Base-by-base conservation (phyloP, 768 basidiomycete genomes). In the Hypholoma fasciculare region DNA sequence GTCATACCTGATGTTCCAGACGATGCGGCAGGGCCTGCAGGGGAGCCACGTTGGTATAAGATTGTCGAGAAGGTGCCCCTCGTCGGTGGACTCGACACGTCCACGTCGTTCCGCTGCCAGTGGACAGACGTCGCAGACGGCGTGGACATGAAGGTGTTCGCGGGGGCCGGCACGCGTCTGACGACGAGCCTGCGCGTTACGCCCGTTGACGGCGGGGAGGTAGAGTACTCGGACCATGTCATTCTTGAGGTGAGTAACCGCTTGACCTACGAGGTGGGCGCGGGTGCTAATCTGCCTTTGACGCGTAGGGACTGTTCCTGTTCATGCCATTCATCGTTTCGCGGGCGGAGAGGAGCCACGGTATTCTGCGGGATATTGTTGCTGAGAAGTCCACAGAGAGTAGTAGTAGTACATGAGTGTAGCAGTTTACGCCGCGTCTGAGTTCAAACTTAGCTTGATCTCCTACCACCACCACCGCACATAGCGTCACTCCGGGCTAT, bases 241-340 rank as follows among this genome's bases (percentile, higher is more conserved):
- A 50, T 26, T 14, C 42, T 50, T 8, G 37, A 54, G 40, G 54
- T 58, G 20, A 37, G 50, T 48, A 16, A n/a, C 12, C 2, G 9
- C 12, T 34, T 9, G 13, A 13, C 26, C 16, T 54, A 17, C 6
- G 17, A 7, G 17, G n/a, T 4, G 4, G 12, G 27, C n/a, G 43
- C 26, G 30, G n/a, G 34, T 7, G 43, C 30, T 56, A 23, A 26
- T n/a, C 27, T 19, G 47, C 14, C 27, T 16, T 36, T 39, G 39
- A 26, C 38, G 38, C 36, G 38, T 49, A 77, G 77, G 67, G 63
- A 7, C 58, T 74, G 36, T 74, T 68, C 58, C 58, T 76, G 46
- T 58, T 77, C 20, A 63, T 75, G 52, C 76, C 75, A 1, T 77
- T 68, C 52, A 71, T 78, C 48, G 47, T 67, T 2, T 57, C 63